A percentile compares a stretch with the other conserved stretches of the same genome.
These are phyloP conservation scores for Lactarius hatsudake DNA, from an alignment of 768 basidiomycete genomes.

Conservation along the genomic window DNA sequence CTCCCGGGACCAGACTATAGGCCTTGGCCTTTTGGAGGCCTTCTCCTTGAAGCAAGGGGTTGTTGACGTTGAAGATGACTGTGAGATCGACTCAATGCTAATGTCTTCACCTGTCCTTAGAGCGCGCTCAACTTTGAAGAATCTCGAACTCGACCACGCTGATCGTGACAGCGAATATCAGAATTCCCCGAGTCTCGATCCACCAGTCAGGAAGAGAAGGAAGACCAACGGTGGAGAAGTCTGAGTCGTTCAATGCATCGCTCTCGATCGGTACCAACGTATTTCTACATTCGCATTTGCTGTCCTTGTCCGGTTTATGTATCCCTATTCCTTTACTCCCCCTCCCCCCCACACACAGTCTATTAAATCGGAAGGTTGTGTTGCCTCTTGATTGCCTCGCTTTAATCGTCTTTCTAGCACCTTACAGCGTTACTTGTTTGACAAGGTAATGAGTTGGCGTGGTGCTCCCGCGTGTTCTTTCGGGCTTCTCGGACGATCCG, in stretches of 20 bases:
- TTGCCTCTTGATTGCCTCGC: background rate
- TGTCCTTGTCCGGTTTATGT: conserved; percentile 13
- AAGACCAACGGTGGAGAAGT: conserved; percentile 29
- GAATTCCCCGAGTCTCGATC: conserved; percentile 4
- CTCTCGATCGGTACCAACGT: background rate
- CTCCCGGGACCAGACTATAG: conserved; percentile 20
- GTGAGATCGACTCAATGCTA: conserved; percentile 25
- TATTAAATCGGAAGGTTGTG: conserved; percentile 7
- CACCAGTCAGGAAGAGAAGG: conserved; percentile 36
- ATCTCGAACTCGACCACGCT: conserved; percentile 6
- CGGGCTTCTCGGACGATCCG: background rate
- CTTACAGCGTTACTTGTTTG: background rate
- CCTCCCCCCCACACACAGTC: background rate
- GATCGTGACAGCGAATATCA: conserved; percentile 25
- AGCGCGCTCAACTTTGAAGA: conserved; percentile 15
- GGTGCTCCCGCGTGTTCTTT: background rate
- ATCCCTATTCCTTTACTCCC: conserved; percentile 14
- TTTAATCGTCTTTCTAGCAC: conserved; percentile 2
- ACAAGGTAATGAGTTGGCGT: background rate
- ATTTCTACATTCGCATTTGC: conserved; percentile 4
- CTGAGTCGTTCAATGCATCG: background rate
- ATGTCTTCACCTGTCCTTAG: conserved; percentile 27
- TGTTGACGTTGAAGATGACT: conserved; percentile 22
- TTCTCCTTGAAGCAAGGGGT: conserved; percentile 29
- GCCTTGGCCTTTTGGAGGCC: conserved; percentile 33